phyloP scores from a whole-genome alignment of 108 stramenopile species.

The Cylindrotheca closterium region DNA sequence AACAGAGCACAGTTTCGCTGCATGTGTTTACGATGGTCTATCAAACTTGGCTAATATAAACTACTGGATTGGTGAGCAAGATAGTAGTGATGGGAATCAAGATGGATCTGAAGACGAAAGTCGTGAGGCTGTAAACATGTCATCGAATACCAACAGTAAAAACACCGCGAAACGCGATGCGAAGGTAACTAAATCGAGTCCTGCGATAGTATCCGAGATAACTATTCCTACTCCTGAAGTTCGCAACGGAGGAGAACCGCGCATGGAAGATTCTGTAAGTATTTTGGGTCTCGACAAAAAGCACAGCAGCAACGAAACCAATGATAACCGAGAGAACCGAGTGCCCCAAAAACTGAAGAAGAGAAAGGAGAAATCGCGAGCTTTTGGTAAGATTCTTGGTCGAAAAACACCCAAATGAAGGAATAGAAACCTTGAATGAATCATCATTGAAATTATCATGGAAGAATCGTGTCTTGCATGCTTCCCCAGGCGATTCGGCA shows the following conservation, averaged over 20 bases:
- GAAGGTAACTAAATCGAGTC: background rate
- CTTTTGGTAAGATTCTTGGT: background rate
- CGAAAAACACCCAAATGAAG: background rate
- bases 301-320: too few relatives aligned
- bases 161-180: background rate
- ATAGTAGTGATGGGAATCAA: background rate
- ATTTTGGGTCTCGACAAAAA: background rate
- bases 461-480: constrained; percentile 2
- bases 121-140: too few relatives aligned
- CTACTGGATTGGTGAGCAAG: background rate
- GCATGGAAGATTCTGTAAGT: background rate
- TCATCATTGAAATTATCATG: background rate
- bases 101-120: background rate
- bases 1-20: background rate
- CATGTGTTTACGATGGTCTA: background rate
- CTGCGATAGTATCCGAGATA: background rate
- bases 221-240: background rate
- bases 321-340: background rate
- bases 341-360: background rate
- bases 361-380: background rate
- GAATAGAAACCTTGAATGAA: background rate
- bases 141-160: background rate
- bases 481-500: too few relatives aligned
- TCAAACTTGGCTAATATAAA: background rate
- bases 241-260: background rate